Base-by-base conservation (phyloP, 345 rosid genomes). In the Balakata baccata region DNA sequence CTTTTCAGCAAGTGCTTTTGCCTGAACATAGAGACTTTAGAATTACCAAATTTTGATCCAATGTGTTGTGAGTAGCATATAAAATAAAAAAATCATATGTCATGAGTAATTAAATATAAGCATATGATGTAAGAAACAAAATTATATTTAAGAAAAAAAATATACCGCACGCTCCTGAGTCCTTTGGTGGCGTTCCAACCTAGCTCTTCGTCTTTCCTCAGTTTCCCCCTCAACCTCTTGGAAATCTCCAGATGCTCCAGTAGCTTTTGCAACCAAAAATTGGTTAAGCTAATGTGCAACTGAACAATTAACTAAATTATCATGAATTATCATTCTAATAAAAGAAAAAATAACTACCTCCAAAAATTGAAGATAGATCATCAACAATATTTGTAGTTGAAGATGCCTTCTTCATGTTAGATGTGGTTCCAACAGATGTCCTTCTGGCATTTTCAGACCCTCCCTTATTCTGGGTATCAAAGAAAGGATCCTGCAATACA, bases 91-190 rank as follows among this genome's bases (percentile, higher is more conserved):
- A 60, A 74, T 54, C 34, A 46, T 37, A 51, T 51, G 47, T 23
- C 20, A 7, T 11, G 7, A 29, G 50, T 43, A n/a, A 50, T 37
- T 66, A 34, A 45, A 64, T 66, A 51, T n/a, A 66, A 74, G 63
- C 29, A 63, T 50, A 49, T 39, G 49, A 56, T 20, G 5, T 12
- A 45, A 39, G 63, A 45, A 16, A 11, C 41, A 69, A 62, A 51
- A 29, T 29, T 29, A 29, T 29, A 29, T 29, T 29, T 29, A 29
- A 2, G 34, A 11, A 9, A 58, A 54, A 79, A 65, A 63, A 75
- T 92, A 71, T 86, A 95, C 99, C 79, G 98, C 98, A 22, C 99
- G 92, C 87, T 95, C 99, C 79, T 92, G 97, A 76, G 98, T 90
- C 88, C 98, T 89, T 73, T 89, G 99, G 73, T 91, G 96, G 78